Percentiles rank a stretch among this genome's conserved stretches.
These are phyloP conservation scores for Stephanocyclus meneghinianus DNA, from an alignment of 352 stramenopile species.

Conservation along the genomic window DNA sequence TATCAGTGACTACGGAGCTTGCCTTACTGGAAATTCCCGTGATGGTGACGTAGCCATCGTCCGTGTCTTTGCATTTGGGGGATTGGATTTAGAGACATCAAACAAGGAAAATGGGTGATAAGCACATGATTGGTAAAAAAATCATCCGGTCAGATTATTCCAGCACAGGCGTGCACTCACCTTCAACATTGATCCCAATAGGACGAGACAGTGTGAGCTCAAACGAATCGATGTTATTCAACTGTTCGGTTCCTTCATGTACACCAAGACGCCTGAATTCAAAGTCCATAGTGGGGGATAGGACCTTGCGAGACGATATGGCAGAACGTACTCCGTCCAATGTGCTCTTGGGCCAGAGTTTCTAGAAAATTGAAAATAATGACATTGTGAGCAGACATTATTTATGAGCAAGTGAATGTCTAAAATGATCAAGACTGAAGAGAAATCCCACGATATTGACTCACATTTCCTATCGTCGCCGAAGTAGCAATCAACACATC, in stretches of 20 bases:
- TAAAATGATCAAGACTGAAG: not conserved
- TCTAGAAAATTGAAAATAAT: constrained; percentile 4
- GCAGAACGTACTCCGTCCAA: constrained; percentile 78
- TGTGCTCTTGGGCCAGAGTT: constrained; percentile 77
- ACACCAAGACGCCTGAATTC: constrained; percentile 60
- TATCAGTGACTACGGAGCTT: constrained; percentile 55
- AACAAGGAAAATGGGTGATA: not conserved
- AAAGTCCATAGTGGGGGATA: constrained; percentile 55
- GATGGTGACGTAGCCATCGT: constrained; percentile 78
- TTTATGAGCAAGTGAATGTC: not conserved
- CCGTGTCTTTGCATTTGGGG: constrained; percentile 53
- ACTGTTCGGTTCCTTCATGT: constrained; percentile 1
- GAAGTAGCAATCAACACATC: constrained; percentile 70
- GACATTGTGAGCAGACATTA: not conserved
- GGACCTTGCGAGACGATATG: constrained; percentile 66
- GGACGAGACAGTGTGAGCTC: constrained; percentile 70
- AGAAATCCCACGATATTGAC: not conserved
- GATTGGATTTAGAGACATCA: not conserved
- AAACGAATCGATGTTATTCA: constrained; percentile 54
- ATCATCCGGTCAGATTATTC: not conserved
- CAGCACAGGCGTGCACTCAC: constrained; percentile 36
- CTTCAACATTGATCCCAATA: constrained; percentile 78
- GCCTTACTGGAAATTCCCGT: constrained; percentile 73
- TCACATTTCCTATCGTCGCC: constrained; percentile 64
- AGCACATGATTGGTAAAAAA: not conserved